phyloP scores from a whole-genome alignment of 306 rosid genomes.

The Cyclanthera cordifolia region DNA sequence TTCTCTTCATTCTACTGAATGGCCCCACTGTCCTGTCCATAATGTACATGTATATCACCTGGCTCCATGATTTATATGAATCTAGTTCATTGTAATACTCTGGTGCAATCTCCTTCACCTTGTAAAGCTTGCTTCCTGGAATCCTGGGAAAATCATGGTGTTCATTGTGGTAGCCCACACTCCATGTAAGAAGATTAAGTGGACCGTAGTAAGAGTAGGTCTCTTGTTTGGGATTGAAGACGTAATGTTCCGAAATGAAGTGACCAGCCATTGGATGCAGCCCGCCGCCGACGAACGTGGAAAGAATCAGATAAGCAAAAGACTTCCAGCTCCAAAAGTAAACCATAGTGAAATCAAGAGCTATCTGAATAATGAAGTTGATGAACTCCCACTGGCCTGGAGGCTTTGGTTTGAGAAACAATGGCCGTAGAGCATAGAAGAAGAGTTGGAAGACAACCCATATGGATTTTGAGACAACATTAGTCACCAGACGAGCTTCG shows the following conservation, averaged over 20 bases:
- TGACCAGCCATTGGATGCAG: constrained; percentile 99
- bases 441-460: constrained; percentile 84
- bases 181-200: constrained; percentile 73
- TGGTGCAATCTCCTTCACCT: constrained; percentile 77
- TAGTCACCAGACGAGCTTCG: constrained; percentile 64
- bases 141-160: constrained; percentile 93
- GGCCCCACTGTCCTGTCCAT: constrained; percentile 81
- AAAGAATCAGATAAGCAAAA: constrained; percentile 58
- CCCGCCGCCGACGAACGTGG: constrained; percentile 88
- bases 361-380: constrained; percentile 54
- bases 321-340: constrained; percentile 65
- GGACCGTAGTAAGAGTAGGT: constrained; percentile 93
- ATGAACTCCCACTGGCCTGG: constrained; percentile 78
- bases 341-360: constrained; percentile 53
- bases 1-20: constrained; percentile 82
- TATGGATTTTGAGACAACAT: constrained; percentile 38
- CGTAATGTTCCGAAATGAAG: constrained; percentile 87
- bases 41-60: constrained; percentile 38
- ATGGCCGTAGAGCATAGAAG: constrained; percentile 72
- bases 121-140: constrained; percentile 75
- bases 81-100: constrained; percentile 54
- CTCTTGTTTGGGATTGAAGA: constrained; percentile 75
- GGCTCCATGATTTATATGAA: constrained; percentile 32
- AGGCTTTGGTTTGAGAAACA: constrained; percentile 82
- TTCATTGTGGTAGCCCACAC: constrained; percentile 81